A percentile compares a stretch with the other conserved stretches of the same genome.
Evolutionary conservation across 2,329 filamentous ascomycete species (phyloP).

Genomic region (Colletotrichum sp.): DNA sequence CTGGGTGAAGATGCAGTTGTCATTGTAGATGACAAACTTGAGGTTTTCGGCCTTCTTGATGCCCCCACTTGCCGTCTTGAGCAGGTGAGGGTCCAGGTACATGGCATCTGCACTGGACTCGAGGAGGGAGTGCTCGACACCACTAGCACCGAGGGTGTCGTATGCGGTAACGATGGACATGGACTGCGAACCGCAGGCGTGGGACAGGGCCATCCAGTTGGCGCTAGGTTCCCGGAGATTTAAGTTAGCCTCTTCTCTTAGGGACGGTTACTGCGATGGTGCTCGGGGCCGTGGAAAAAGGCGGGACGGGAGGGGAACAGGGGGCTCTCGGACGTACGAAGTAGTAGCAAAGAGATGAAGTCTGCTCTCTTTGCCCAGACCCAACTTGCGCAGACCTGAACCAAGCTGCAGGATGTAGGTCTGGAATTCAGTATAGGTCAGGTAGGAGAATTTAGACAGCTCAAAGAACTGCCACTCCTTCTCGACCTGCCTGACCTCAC

Average conservation of each 20-base stretch:
- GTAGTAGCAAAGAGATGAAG: conserved; percentile 87
- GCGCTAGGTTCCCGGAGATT: conserved; percentile 51
- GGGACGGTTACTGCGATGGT: background rate
- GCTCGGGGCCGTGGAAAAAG: background rate
- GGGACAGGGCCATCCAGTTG: conserved; percentile 84
- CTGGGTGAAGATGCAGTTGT: conserved; percentile 56
- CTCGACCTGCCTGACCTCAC: conserved; percentile 78
- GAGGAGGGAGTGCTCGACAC: conserved; percentile 83
- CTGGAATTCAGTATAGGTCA: conserved; percentile 82
- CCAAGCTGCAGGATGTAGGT: conserved; percentile 72
- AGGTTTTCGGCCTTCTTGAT: conserved; percentile 62
- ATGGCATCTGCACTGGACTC: conserved; percentile 84
- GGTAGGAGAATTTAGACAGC: conserved; percentile 76
- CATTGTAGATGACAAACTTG: conserved; percentile 68
- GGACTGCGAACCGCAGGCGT: conserved; percentile 80
- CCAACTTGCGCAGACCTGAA: conserved; percentile 75
- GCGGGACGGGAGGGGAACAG: background rate
- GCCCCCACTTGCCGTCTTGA: conserved; percentile 62
- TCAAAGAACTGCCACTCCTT: conserved; percentile 95
- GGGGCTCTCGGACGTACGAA: conserved; percentile 53
- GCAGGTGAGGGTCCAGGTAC: conserved; percentile 83
- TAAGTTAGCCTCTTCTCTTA: conserved; percentile 1
- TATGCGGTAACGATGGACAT: conserved; percentile 94
- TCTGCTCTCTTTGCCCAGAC: conserved; percentile 19
- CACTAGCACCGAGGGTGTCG: conserved; percentile 86